Evolutionary conservation across 2,329 filamentous ascomycete species (phyloP).

Genomic region (Alternaria gansuensis): DNA sequence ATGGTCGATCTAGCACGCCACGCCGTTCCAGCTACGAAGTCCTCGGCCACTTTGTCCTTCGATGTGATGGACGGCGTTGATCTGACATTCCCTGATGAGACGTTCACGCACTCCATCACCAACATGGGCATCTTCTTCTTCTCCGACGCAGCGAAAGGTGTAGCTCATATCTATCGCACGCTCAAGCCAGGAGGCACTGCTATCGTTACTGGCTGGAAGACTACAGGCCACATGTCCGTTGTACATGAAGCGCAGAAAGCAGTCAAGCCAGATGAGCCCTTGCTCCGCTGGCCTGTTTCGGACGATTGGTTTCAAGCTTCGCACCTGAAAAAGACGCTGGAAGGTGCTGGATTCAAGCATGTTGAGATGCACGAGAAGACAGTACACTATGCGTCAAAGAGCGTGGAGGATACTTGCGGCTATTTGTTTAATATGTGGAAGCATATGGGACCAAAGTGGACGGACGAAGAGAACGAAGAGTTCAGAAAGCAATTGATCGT

Average conservation of each 20-base stretch:
- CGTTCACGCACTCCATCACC: constrained; percentile 52
- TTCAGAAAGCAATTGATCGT: constrained; percentile 11
- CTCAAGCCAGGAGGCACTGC: constrained; percentile 50
- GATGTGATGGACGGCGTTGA: constrained; percentile 19
- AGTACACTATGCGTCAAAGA: constrained; percentile 21
- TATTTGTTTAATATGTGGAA: constrained; percentile 17
- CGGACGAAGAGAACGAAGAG: constrained; percentile 13
- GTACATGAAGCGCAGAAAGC: constrained; percentile 18
- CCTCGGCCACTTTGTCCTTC: neutral
- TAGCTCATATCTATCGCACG: constrained; percentile 49
- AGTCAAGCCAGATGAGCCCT: constrained; percentile 10
- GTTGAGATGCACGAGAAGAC: constrained; percentile 15
- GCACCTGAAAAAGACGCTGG: constrained; percentile 15
- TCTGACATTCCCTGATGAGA: constrained; percentile 34
- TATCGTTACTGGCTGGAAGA: constrained; percentile 39
- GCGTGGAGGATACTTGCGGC: constrained; percentile 12
- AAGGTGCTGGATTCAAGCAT: constrained; percentile 17
- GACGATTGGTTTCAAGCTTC: constrained; percentile 23
- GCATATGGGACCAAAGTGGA: constrained; percentile 12
- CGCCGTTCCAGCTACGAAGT: neutral
- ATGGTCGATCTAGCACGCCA: constrained; percentile 25
- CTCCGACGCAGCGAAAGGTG: constrained; percentile 32
- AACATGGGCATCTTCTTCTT: constrained; percentile 54
- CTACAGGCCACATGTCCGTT: constrained; percentile 8
- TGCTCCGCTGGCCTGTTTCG: constrained; percentile 24